These are phyloP conservation scores for Ceratobasidium sp. DNA, from an alignment of 1,284 basidiomycete species.

Conservation along the genomic window DNA sequence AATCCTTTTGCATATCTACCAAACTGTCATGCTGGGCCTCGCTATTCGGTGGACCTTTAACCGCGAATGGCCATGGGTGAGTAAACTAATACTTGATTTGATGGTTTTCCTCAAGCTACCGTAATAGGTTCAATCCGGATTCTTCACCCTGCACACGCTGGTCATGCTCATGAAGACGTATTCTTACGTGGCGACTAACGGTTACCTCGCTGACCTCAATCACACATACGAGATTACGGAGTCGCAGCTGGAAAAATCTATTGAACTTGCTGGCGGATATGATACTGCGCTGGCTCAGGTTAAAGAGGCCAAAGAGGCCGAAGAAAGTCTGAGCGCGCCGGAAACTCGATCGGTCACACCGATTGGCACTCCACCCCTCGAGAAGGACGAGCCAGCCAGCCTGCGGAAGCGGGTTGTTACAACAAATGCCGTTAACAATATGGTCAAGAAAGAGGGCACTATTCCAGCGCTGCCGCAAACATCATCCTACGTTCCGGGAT, in stretches of 20 bases:
- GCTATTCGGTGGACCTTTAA: conserved; percentile 90
- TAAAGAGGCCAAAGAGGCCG: background rate
- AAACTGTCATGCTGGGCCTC: conserved; percentile 75
- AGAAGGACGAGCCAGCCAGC: conserved; percentile 7
- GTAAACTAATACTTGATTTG: conserved; percentile 6
- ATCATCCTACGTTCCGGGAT: conserved; percentile 43
- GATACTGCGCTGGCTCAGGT: conserved; percentile 56
- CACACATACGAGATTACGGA: conserved; percentile 51
- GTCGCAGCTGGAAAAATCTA: conserved; percentile 52
- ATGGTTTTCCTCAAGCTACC: conserved; percentile 80
- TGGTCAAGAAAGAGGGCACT: conserved; percentile 29
- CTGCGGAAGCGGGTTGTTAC: conserved; percentile 42
- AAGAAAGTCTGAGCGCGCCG: background rate
- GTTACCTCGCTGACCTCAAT: conserved; percentile 76
- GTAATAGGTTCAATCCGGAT: conserved; percentile 94
- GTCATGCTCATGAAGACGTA: conserved; percentile 98
- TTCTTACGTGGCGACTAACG: conserved; percentile 92
- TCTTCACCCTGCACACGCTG: conserved; percentile 90
- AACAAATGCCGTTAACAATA: conserved; percentile 43
- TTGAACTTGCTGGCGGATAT: conserved; percentile 55
- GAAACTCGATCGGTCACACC: conserved; percentile 39
- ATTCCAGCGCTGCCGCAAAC: conserved; percentile 1
- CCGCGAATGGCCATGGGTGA: conserved; percentile 55
- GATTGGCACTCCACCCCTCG: conserved; percentile 19
- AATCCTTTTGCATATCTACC: conserved; percentile 81